Percentiles rank a stretch among this genome's conserved stretches.
Evolutionary conservation across 768 basidiomycete species (phyloP).

Genomic region (Mycena maculata): DNA sequence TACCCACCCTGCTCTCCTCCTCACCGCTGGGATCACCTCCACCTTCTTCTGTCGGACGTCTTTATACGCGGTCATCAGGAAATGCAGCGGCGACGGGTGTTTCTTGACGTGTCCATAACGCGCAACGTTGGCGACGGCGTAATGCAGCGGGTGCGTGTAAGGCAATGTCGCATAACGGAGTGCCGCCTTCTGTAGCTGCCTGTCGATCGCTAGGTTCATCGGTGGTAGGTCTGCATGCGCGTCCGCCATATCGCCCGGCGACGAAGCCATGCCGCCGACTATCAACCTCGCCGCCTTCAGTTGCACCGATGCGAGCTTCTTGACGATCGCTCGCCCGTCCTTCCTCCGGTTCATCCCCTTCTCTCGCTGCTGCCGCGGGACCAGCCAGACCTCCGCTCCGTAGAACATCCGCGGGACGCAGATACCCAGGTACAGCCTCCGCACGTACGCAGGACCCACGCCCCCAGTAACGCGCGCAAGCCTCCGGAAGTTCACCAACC

Average conservation of each 20-base stretch:
- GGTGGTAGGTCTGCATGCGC: conserved; percentile 37
- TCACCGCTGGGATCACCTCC: conserved; percentile 22
- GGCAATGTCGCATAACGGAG: conserved; percentile 38
- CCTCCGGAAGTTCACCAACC: conserved; percentile 20
- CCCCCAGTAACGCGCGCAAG: conserved; percentile 20
- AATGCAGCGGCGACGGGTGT: conserved; percentile 25
- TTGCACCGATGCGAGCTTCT: neutral
- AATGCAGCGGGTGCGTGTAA: conserved; percentile 34
- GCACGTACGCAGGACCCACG: neutral
- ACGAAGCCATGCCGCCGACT: neutral
- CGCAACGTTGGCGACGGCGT: conserved; percentile 13
- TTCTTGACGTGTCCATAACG: conserved; percentile 4
- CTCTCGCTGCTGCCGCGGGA: neutral
- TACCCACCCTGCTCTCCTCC: neutral
- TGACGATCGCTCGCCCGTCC: neutral
- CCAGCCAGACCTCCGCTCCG: conserved; percentile 36
- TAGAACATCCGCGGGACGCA: conserved; percentile 42
- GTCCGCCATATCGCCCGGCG: conserved; percentile 32
- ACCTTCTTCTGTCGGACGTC: neutral
- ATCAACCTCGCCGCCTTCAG: neutral
- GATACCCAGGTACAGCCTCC: conserved; percentile 21
- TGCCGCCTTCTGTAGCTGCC: conserved; percentile 30
- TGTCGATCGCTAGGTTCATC: conserved; percentile 33
- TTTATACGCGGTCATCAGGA: neutral
- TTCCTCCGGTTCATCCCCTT: neutral